A percentile compares a stretch with the other conserved stretches of the same genome.
Evolutionary conservation across 2,329 filamentous ascomycete genomes (phyloP).

Genomic region (Mycosphaerella sp.): DNA sequence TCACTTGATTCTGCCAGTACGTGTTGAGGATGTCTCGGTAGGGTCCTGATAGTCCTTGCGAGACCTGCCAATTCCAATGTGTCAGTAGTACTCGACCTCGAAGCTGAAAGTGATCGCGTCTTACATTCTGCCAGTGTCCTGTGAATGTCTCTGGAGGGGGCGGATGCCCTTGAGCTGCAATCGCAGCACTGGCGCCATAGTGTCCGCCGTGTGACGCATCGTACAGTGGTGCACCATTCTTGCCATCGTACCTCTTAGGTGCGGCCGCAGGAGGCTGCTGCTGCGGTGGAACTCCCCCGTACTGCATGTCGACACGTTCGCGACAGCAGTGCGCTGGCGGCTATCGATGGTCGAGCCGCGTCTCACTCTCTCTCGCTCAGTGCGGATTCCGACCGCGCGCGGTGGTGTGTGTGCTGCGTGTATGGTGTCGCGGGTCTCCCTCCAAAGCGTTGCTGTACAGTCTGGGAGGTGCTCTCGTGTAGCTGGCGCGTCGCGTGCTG

Average conservation of each 20-base stretch:
- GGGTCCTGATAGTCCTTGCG: conserved; percentile 84
- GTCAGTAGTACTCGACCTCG: not conserved
- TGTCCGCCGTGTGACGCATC: conserved; percentile 44
- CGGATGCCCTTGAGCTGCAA: conserved; percentile 79
- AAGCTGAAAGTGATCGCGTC: conserved; percentile 30
- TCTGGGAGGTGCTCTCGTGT: not conserved
- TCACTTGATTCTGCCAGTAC: conserved; percentile 99
- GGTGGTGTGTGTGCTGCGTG: too few species aligned
- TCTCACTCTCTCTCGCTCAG: not conserved
- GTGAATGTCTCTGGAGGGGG: conserved; percentile 88
- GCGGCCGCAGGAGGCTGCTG: conserved; percentile 32
- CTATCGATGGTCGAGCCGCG: conserved; percentile 5
- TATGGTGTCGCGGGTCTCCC: conserved; percentile 4
- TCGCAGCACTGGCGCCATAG: conserved; percentile 52
- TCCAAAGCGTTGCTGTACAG: not conserved
- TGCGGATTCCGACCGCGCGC: conserved; percentile 4
- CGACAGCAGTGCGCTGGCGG: conserved; percentile 12
- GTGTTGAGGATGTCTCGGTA: conserved; percentile 98
- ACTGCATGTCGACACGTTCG: conserved; percentile 25
- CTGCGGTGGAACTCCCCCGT: conserved; percentile 26
- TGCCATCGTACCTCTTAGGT: conserved; percentile 44
- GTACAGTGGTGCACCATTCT: conserved; percentile 45
- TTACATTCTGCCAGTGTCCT: conserved; percentile 89
- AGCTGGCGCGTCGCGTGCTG: conserved; percentile 9
- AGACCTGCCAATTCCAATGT: conserved; percentile 55